Evolutionary conservation across 306 rosid species (phyloP).

Genomic region (Styphnolobium japonicum): DNA sequence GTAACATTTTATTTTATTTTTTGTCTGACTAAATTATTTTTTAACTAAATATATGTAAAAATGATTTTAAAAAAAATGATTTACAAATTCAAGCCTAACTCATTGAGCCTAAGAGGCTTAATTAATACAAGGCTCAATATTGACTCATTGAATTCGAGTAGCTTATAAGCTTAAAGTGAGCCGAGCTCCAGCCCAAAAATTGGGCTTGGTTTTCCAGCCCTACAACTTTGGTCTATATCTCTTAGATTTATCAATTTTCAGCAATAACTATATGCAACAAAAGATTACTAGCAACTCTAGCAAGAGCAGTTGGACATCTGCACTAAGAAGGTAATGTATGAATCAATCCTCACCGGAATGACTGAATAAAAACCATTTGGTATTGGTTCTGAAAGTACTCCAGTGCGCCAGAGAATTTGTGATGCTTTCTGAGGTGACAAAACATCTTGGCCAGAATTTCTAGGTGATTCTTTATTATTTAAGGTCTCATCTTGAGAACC

Average conservation of each 20-base stretch:
- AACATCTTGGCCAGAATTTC: conserved; percentile 50
- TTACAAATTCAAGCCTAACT: too few species aligned
- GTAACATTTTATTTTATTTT: too few species aligned
- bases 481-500: conserved; percentile 68
- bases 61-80: too few species aligned
- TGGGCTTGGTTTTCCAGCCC: too few species aligned
- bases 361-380: conserved; percentile 96
- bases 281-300: neutral
- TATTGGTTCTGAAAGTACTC: conserved; percentile 84
- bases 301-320: conserved; percentile 11
- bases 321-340: conserved; percentile 10
- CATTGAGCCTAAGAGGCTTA: too few species aligned
- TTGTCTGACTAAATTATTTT: too few species aligned
- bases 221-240: neutral
- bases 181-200: too few species aligned
- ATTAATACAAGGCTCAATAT: too few species aligned
- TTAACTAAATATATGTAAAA: too few species aligned
- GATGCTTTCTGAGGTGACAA: conserved; percentile 80
- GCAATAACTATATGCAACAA: neutral
- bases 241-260: conserved; percentile 10
- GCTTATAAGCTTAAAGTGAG: too few species aligned
- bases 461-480: conserved; percentile 55
- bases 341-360: conserved; percentile 64
- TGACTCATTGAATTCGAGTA: too few species aligned
- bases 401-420: conserved; percentile 85